Base-by-base conservation (phyloP, 2,329 filamentous ascomycete species). In the Fusarium algeriense region DNA sequence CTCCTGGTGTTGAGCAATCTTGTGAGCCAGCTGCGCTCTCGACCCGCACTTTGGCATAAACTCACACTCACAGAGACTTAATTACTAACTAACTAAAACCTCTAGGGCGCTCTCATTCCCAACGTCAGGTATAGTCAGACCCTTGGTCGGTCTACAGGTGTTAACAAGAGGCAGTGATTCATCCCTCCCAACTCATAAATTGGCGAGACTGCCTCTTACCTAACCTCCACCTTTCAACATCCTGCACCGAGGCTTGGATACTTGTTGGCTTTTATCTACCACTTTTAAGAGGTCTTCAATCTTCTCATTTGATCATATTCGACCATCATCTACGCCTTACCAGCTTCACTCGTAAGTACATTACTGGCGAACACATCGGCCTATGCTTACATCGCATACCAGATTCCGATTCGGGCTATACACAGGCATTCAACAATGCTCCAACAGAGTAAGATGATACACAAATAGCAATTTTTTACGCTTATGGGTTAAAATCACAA, bases 401-500 rank as follows among this genome's bases (percentile, higher is more conserved):
- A 30, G 30, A 8, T 52, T 40, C n/a, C n/a, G n/a, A n/a, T n/a
- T n/a, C n/a, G n/a, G n/a, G n/a, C n/a, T n/a, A n/a, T n/a, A n/a
- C n/a, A n/a, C n/a, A n/a, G n/a, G n/a, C n/a, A n/a, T 17, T n/a
- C 20, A 26, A 2, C 0, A n/a, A 17, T 12, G 0, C 26, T 2
- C 1, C 14, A 15, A 8, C 1, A 3, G 1, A 3, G 12, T 6
- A 15, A 2, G 4, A 0, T 0, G n/a, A 12, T 6, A 10, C 0
- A 15, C 12, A 10, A 9, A 0, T 0, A 4, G 5, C 12, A 4
- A 7, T 1, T 2, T 17, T 32, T 52, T 15, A 52, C 12, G 17
- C 20, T 52, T n/a, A 11, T 37, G 14, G 12, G 23, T 20, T 12
- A 3, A 26, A 1, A 6, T 5, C 19, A n/a, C 2, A 35, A 1